Conservation (phyloP, 768 basidiomycete species). For the Termitomyces sp. region DNA sequence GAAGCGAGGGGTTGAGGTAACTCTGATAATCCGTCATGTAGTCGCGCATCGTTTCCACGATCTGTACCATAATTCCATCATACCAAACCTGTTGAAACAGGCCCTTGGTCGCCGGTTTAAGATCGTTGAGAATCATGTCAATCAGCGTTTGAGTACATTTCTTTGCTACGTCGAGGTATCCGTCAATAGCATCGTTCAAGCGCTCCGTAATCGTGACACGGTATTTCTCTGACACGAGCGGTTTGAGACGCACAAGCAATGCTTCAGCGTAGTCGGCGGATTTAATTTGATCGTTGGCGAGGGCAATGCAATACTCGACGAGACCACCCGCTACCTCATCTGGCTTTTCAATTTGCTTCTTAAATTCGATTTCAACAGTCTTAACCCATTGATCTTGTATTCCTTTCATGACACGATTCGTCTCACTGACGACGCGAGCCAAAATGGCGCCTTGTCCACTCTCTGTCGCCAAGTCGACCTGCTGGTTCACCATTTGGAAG, state of each 20-base stretch:
- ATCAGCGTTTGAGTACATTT: conserved; percentile 94
- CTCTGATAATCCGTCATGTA: conserved; percentile 95
- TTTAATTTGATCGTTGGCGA: conserved; percentile 97
- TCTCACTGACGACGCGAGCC: conserved; percentile 84
- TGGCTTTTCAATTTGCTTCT: conserved; percentile 83
- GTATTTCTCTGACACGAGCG: conserved; percentile 93
- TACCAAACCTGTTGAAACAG: conserved; percentile 90
- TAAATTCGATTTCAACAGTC: conserved; percentile 78
- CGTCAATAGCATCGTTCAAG: conserved; percentile 95
- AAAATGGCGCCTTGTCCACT: conserved; percentile 95
- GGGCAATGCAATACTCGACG: conserved; percentile 93
- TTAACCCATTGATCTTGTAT: conserved; percentile 88
- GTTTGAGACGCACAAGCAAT: conserved; percentile 80
- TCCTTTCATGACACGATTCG: conserved; percentile 83
- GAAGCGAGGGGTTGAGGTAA: conserved; percentile 85
- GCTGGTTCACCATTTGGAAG: conserved; percentile 98
- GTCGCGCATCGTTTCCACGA: conserved; percentile 93
- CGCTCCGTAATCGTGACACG: conserved; percentile 75
- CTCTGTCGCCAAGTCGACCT: conserved; percentile 91
- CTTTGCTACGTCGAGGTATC: conserved; percentile 97
- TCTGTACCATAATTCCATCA: conserved; percentile 80
- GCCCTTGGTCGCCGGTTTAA: conserved; percentile 80
- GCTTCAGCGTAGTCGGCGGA: conserved; percentile 92
- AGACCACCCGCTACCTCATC: conserved; percentile 86
- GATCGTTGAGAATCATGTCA: conserved; percentile 91